These are phyloP conservation scores for Poterioochromonas sp. DNA, from an alignment of 352 stramenopile species.

Conservation along the genomic window DNA sequence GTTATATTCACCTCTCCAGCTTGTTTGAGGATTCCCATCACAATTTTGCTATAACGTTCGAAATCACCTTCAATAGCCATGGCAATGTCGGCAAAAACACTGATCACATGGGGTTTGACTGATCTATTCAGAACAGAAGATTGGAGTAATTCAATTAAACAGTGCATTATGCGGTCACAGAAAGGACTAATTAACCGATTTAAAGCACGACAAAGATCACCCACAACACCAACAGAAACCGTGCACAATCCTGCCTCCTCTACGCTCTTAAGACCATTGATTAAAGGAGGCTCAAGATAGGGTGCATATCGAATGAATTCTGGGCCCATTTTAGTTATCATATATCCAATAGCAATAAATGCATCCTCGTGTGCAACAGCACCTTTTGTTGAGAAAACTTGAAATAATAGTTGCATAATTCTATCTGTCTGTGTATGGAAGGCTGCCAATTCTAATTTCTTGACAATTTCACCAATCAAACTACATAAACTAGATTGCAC, in stretches of 20 bases:
- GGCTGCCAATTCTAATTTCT: slow-evolving; percentile 66
- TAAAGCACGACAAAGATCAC: slow-evolving; percentile 84
- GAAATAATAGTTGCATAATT: slow-evolving; percentile 87
- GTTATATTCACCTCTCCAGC: slow-evolving; percentile 67
- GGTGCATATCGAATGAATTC: slow-evolving; percentile 91
- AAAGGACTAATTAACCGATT: slow-evolving; percentile 77
- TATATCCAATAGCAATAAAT: slow-evolving; percentile 81
- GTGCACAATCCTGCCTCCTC: slow-evolving; percentile 90
- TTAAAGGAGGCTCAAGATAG: slow-evolving; percentile 76
- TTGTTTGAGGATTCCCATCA: slow-evolving; percentile 62
- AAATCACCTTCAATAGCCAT: slow-evolving; percentile 84
- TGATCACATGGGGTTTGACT: slow-evolving; percentile 90
- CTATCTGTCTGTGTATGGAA: slow-evolving; percentile 73
- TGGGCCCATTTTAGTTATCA: slow-evolving; percentile 81
- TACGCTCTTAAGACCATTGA: slow-evolving; percentile 82
- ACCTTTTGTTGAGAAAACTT: slow-evolving; percentile 75
- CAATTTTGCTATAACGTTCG: slow-evolving; percentile 66
- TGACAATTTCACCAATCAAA: slow-evolving; percentile 5
- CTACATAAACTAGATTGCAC: slow-evolving; percentile 23
- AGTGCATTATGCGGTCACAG: slow-evolving; percentile 84
- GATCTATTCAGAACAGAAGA: slow-evolving; percentile 66
- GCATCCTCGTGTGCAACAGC: slow-evolving; percentile 85
- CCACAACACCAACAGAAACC: slow-evolving; percentile 83
- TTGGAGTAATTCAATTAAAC: slow-evolving; percentile 58
- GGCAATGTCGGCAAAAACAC: slow-evolving; percentile 91